Evolutionary conservation across 2,329 filamentous ascomycete genomes (phyloP).

Genomic region (Colletotrichum siamense): DNA sequence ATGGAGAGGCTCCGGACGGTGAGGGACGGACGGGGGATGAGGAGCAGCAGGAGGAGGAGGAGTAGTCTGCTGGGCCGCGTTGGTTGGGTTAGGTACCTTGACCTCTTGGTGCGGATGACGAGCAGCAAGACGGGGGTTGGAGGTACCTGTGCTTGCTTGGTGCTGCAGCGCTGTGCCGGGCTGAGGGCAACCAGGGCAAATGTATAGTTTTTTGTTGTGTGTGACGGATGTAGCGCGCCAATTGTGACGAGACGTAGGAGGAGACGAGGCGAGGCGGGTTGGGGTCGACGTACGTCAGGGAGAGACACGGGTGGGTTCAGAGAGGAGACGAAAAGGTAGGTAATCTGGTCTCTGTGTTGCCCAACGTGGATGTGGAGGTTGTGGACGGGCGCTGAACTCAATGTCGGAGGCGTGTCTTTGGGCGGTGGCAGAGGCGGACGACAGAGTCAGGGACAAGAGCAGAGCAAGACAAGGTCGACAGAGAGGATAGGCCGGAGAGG

Average conservation of each 20-base stretch:
- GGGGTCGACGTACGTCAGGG: neutral
- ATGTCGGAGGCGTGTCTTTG: neutral
- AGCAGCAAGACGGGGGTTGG: neutral
- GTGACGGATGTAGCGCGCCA: constrained; percentile 1
- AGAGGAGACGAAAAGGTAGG: neutral
- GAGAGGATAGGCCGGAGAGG: neutral
- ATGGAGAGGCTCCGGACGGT: constrained; percentile 18
- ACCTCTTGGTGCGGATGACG: neutral
- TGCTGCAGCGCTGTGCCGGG: neutral
- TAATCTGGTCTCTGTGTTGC: neutral
- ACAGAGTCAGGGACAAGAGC: neutral
- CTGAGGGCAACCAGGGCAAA: neutral
- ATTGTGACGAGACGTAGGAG: neutral
- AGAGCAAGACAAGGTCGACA: neutral
- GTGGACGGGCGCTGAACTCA: neutral
- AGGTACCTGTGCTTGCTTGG: neutral
- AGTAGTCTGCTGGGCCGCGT: neutral
- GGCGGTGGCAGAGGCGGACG: neutral
- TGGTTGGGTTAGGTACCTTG: neutral
- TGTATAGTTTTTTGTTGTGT: constrained; percentile 1
- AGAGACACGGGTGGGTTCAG: neutral
- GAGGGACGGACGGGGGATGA: neutral
- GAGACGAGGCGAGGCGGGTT: neutral
- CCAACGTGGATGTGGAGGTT: constrained; percentile 1
- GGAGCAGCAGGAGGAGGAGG: neutral